A percentile compares a stretch with the other conserved stretches of the same genome.
phyloP scores from a whole-genome alignment of 352 stramenopile species.

The Globisporangium viniferum region DNA sequence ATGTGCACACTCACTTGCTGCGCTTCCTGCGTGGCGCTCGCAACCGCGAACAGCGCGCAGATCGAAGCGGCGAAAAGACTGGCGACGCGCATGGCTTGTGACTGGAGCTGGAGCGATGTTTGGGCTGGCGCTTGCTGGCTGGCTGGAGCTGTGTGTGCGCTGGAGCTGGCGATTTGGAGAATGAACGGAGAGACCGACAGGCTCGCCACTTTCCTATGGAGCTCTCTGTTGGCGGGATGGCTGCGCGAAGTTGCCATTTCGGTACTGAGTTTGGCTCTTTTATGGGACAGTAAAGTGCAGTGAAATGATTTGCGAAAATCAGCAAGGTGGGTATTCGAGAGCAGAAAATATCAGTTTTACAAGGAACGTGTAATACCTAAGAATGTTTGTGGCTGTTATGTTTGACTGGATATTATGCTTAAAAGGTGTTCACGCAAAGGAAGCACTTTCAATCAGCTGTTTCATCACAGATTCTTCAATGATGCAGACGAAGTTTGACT shows the following conservation, averaged over 20 bases:
- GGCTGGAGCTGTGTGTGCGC: neutral
- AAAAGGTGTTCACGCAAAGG: neutral
- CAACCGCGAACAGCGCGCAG: neutral
- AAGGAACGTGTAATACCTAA: neutral
- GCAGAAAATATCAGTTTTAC: neutral
- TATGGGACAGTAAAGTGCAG: neutral
- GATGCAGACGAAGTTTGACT: neutral
- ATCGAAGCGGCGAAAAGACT: neutral
- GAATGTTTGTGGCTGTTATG: neutral
- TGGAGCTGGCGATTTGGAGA: neutral
- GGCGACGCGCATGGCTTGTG: neutral
- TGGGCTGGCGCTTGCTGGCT: neutral
- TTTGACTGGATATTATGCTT: neutral
- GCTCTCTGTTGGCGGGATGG: neutral
- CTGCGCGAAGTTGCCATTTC: neutral
- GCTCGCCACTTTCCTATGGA: neutral
- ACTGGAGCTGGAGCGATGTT: neutral
- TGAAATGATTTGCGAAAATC: neutral
- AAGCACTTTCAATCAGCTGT: neutral
- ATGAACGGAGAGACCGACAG: neutral
- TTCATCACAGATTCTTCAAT: neutral
- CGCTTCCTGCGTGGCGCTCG: neutral
- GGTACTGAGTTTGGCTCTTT: neutral
- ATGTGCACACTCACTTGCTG: slow-evolving; percentile 1
- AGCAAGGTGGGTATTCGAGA: neutral